phyloP scores from a whole-genome alignment of 495 filamentous ascomycete species.

The Bryoglossum gracile region DNA sequence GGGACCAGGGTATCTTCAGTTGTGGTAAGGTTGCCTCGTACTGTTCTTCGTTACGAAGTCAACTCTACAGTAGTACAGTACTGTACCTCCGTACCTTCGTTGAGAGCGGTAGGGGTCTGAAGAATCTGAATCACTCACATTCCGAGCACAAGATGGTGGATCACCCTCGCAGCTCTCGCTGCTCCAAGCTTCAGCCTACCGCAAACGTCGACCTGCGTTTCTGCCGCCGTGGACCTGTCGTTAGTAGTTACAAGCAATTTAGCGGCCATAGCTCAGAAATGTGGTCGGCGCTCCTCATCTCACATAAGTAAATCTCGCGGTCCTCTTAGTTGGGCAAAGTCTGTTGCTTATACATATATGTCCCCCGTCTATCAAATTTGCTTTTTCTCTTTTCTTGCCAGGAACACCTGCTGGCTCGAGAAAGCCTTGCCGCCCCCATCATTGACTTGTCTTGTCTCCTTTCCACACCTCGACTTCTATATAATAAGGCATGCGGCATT shows the following conservation, averaged over 20 bases:
- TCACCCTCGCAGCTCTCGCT: slow-evolving; percentile 22
- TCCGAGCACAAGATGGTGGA: slow-evolving; percentile 22
- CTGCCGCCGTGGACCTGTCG: slow-evolving; percentile 7
- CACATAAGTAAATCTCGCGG: slow-evolving; percentile 19
- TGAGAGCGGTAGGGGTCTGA: slow-evolving; percentile 6
- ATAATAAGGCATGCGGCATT: slow-evolving; percentile 19
- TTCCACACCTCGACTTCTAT: slow-evolving; percentile 8
- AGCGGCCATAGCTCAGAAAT: slow-evolving; percentile 18
- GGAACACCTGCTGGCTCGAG: slow-evolving; percentile 1
- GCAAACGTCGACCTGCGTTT: slow-evolving; percentile 7
- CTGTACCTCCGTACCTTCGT: too few relatives aligned
- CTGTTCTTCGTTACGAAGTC: too few relatives aligned
- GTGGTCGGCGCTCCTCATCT: too few relatives aligned
- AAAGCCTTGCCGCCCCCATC: neutral
- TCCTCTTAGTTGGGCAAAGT: neutral
- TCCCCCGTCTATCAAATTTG: slow-evolving; percentile 9
- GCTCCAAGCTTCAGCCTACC: slow-evolving; percentile 9
- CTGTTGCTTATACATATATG: neutral
- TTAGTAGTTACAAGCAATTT: slow-evolving; percentile 17
- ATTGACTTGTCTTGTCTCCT: neutral
- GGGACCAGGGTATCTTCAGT: too few relatives aligned
- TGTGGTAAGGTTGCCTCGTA: too few relatives aligned
- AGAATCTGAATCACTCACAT: slow-evolving; percentile 20
- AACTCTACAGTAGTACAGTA: too few relatives aligned
- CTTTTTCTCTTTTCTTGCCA: slow-evolving; percentile 15